Percentiles rank a stretch among this genome's conserved stretches.
Evolutionary conservation across 1,284 basidiomycete genomes (phyloP).

Genomic region (Ceratobasidium sp.): DNA sequence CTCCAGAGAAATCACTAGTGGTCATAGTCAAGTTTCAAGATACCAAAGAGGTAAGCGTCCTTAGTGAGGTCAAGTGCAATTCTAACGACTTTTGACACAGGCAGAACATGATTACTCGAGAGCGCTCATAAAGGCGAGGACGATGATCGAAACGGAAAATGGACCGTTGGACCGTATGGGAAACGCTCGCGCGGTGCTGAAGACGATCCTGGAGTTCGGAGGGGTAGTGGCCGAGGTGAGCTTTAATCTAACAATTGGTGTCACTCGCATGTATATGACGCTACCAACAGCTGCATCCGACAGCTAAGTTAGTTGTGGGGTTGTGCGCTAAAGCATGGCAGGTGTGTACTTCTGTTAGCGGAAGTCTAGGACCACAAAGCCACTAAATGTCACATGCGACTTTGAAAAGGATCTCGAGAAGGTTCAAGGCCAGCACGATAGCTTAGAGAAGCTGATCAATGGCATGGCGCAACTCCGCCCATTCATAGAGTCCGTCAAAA

Average conservation of each 20-base stretch:
- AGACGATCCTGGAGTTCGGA: not conserved
- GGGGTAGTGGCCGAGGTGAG: not conserved
- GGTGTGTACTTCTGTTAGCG: conserved; percentile 1
- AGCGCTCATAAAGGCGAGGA: no score
- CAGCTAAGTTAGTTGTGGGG: not conserved
- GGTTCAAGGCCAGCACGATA: not conserved
- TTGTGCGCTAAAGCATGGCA: conserved; percentile 2
- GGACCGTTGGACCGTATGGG: conserved; percentile 4
- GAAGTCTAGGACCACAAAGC: not conserved
- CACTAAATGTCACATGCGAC: not conserved
- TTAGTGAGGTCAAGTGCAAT: no score
- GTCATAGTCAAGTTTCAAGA: no score
- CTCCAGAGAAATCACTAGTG: no score
- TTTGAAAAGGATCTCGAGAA: not conserved
- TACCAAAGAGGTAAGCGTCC: no score
- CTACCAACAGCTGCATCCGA: conserved; percentile 8
- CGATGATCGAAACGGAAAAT: not conserved
- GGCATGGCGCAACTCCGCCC: not conserved
- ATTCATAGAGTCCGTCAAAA: not conserved
- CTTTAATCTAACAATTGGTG: not conserved
- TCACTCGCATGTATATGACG: no score
- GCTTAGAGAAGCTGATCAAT: not conserved
- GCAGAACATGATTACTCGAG: no score
- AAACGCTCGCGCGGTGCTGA: not conserved
- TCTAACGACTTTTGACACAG: no score